Evolutionary conservation across 495 filamentous ascomycete genomes (phyloP).

Genomic region (Talaromyces liani): DNA sequence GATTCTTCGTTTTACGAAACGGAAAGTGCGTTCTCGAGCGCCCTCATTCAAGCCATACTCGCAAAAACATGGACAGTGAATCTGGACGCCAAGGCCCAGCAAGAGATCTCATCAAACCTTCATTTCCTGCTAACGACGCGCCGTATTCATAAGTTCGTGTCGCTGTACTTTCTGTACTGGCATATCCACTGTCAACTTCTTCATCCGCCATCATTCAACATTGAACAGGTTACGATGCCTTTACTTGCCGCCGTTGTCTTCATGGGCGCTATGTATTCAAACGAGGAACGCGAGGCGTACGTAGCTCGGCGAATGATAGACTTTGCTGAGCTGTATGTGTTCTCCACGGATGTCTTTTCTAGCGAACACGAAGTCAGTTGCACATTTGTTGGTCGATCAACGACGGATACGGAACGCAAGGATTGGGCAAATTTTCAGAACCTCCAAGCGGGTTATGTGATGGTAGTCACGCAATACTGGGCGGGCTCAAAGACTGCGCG

Average conservation of each 20-base stretch:
- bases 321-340: slow-evolving; percentile 39
- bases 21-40: slow-evolving; percentile 29
- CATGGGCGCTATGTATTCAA: slow-evolving; percentile 44
- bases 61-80: slow-evolving; percentile 30
- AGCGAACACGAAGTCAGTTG: slow-evolving; percentile 32
- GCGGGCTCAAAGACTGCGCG: slow-evolving; percentile 30
- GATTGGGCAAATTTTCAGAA: slow-evolving; percentile 37
- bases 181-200: slow-evolving; percentile 37
- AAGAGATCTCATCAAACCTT: slow-evolving; percentile 31
- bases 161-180: slow-evolving; percentile 41
- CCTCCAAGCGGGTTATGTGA: slow-evolving; percentile 37
- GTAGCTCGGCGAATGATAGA: slow-evolving; percentile 36
- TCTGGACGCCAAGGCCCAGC: slow-evolving; percentile 29
- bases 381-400: slow-evolving; percentile 18
- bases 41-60: slow-evolving; percentile 30
- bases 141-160: slow-evolving; percentile 32
- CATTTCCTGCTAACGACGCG: slow-evolving; percentile 34
- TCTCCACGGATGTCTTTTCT: slow-evolving; percentile 34
- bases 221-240: slow-evolving; percentile 26
- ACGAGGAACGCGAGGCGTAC: slow-evolving; percentile 27
- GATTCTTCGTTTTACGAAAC: slow-evolving; percentile 22
- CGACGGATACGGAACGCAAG: slow-evolving; percentile 16
- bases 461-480: slow-evolving; percentile 39
- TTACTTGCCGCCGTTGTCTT: slow-evolving; percentile 32
- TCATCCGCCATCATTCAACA: slow-evolving; percentile 32